A percentile compares a stretch with the other conserved stretches of the same genome.
These are phyloP conservation scores for Ottelia alismoides DNA, from an alignment of 106 monocot species.

Conservation along the genomic window DNA sequence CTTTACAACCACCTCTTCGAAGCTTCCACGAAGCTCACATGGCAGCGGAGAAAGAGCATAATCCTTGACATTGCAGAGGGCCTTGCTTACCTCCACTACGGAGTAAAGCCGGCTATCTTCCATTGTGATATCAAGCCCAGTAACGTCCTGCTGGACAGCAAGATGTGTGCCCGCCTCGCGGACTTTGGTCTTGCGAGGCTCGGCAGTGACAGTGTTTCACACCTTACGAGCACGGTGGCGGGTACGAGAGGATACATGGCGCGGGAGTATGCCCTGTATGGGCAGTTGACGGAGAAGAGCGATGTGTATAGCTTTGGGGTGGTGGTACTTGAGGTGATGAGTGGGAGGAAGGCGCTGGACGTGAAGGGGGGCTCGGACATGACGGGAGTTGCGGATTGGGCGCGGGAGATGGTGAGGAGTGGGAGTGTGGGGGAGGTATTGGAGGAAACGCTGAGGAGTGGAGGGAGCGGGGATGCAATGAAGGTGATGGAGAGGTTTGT, in stretches of 20 bases:
- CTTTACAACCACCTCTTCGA: slow-evolving; percentile 9
- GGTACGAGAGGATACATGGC: slow-evolving; percentile 77
- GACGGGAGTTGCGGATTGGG: slow-evolving; percentile 78
- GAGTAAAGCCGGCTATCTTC: slow-evolving; percentile 28
- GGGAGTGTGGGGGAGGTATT: slow-evolving; percentile 49
- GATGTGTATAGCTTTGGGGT: slow-evolving; percentile 88
- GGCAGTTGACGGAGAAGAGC: slow-evolving; percentile 94
- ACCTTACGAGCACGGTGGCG: slow-evolving; percentile 54
- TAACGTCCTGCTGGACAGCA: slow-evolving; percentile 62
- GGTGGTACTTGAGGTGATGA: slow-evolving; percentile 38
- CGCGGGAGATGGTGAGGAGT: slow-evolving; percentile 58
- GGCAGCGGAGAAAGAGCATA: slow-evolving; percentile 62
- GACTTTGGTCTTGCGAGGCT: slow-evolving; percentile 57
- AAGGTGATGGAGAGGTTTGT: slow-evolving; percentile 70
- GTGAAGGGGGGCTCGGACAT: slow-evolving; percentile 22
- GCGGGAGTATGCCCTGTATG: slow-evolving; percentile 87
- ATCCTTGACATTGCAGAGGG: slow-evolving; percentile 72
- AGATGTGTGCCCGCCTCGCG: slow-evolving; percentile 63
- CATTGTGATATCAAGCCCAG: slow-evolving; percentile 86
- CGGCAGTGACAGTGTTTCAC: slow-evolving; percentile 28
- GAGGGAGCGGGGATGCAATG: too few relatives aligned
- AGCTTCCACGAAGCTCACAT: slow-evolving; percentile 14
- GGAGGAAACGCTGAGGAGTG: slow-evolving; percentile 24
- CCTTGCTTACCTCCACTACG: slow-evolving; percentile 50
- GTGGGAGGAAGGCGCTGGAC: slow-evolving; percentile 66